Base-by-base conservation (phyloP, 495 filamentous ascomycete species). In the Talaromyces borbonicus region DNA sequence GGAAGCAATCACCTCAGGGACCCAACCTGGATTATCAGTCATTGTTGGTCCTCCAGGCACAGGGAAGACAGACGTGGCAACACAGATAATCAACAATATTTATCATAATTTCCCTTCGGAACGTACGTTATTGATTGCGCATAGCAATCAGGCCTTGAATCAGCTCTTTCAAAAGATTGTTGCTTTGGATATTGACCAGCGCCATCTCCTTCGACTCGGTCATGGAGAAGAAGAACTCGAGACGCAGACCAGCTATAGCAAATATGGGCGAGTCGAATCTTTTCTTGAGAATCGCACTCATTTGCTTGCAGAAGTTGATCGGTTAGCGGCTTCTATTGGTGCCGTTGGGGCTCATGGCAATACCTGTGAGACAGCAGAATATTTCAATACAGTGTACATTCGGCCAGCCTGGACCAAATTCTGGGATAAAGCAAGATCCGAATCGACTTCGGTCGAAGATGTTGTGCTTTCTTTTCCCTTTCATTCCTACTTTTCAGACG, bases 111-210 rank as follows among this genome's bases (percentile, higher is more conserved):
- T 95, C 59, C 92, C 93, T 12, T 72, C 75, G 20, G 88, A 99
- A 59, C 81, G 89, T 33, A 99, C 90, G 0, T 68, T 99, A 19
- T 79, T 99, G 30, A 82, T 99, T 52, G 93, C 92, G 8, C 92
- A 97, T 62, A 95, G 89, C 62, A 99, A 99, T 55, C 92, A 99
- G 58, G 92, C 92, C 0, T 67, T 99, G 39, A 97, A 99, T 56
- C 93, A 99, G 59, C 75, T 99, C n/a, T 99, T 99, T 63, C 85
- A 94, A 51, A 99, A 97, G 67, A 97, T 99, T 48, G 83, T 87
- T 30, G 84, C 82, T 5, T 71, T 97, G 30, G 88, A 97, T 55
- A 97, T 99, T 50, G 92, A 99, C 58, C 85, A 90, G 60, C 83
- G 92, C 25, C 93, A 99, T 67, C 73, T 99, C 32, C 72, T 99